phyloP scores from a whole-genome alignment of 805 yeast species.

The Yarrowia sp. region DNA sequence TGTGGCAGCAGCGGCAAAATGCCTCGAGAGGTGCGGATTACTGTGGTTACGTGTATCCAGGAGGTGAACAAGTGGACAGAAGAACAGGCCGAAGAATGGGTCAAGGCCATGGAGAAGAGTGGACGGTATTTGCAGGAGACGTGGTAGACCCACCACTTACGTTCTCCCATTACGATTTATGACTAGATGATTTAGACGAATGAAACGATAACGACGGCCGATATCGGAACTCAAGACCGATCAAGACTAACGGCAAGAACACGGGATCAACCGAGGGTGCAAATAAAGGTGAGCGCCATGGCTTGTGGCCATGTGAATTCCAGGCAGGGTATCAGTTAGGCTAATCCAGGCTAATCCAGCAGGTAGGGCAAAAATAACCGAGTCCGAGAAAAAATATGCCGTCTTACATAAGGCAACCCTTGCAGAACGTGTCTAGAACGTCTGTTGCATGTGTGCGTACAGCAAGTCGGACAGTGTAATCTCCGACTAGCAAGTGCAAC shows the following conservation, averaged over 20 bases:
- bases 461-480: background rate
- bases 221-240: too few relatives aligned
- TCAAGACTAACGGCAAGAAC: too few relatives aligned
- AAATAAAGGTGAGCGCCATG: too few relatives aligned
- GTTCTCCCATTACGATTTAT: background rate
- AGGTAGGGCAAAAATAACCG: too few relatives aligned
- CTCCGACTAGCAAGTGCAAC: background rate
- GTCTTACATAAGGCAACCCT: too few relatives aligned
- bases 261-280: too few relatives aligned
- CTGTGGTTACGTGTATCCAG: constrained; percentile 59
- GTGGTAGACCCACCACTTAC: constrained; percentile 54
- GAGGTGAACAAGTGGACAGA: constrained; percentile 46
- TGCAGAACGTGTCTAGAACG: background rate
- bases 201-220: background rate
- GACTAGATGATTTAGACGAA: background rate
- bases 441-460: background rate
- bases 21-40: constrained; percentile 87
- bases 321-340: too few relatives aligned
- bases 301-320: too few relatives aligned
- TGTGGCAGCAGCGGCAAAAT: constrained; percentile 94
- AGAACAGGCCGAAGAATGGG: constrained; percentile 48
- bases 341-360: too few relatives aligned
- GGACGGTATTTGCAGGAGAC: constrained; percentile 82
- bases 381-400: too few relatives aligned
- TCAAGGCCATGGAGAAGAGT: constrained; percentile 57